Conservation (phyloP, 345 rosid species). For the Raphanus sativus region DNA sequence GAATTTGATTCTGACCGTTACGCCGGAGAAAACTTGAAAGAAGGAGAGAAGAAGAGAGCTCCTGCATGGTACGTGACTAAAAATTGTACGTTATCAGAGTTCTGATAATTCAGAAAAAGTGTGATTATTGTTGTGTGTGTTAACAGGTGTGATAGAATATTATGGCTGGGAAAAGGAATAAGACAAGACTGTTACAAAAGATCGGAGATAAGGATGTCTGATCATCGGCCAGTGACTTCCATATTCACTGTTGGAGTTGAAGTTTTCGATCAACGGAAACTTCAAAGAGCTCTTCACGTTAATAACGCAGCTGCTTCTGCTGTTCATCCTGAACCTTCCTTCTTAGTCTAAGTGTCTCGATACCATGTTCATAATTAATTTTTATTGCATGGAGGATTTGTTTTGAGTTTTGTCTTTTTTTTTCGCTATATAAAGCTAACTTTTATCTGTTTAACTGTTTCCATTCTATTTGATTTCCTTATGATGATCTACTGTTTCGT, state of each 20-base stretch:
- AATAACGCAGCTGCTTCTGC: conserved; percentile 74
- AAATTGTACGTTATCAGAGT: not conserved
- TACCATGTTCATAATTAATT: not conserved
- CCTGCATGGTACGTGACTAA: conserved; percentile 80
- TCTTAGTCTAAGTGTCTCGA: conserved; percentile 34
- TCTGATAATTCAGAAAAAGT: not conserved
- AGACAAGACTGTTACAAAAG: conserved; percentile 71
- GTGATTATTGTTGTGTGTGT: conserved; percentile 5
- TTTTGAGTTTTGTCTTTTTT: conserved; percentile 2
- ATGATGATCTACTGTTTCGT: not conserved
- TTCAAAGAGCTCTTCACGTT: conserved; percentile 71
- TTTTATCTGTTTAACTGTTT: conserved; percentile 6
- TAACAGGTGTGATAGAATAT: conserved; percentile 91
- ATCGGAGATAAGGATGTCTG: conserved; percentile 66
- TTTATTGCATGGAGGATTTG: conserved; percentile 14
- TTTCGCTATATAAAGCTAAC: conserved; percentile 20
- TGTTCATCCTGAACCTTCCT: conserved; percentile 66
- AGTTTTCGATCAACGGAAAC: conserved; percentile 75
- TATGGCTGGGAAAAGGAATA: conserved; percentile 85
- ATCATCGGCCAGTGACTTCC: conserved; percentile 96
- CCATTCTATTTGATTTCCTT: not conserved
- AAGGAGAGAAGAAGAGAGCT: conserved; percentile 91
- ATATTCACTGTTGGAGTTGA: conserved; percentile 70
- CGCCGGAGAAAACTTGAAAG: conserved; percentile 76
- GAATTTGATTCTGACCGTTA: conserved; percentile 79